Percentiles rank a stretch among this genome's conserved stretches.
phyloP scores from a whole-genome alignment of 192 early-diverging fungal genomes.

The Gamsiella multidivaricata region DNA sequence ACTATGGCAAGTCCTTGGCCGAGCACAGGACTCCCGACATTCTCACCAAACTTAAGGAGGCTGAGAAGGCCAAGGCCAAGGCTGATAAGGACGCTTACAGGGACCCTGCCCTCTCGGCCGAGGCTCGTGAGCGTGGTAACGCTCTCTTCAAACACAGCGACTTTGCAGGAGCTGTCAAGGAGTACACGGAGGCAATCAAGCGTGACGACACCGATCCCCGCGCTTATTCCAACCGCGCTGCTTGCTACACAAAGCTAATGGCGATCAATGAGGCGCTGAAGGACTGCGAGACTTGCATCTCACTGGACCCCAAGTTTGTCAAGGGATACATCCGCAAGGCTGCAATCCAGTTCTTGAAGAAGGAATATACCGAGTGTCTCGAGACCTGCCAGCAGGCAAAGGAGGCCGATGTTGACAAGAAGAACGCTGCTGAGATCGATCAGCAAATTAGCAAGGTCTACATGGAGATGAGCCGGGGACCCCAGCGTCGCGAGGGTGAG shows the following conservation, averaged over 20 bases:
- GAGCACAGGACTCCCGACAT: slow-evolving; percentile 96
- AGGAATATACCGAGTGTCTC: slow-evolving; percentile 87
- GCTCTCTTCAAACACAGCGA: slow-evolving; percentile 90
- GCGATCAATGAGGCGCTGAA: slow-evolving; percentile 93
- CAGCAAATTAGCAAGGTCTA: slow-evolving; percentile 85
- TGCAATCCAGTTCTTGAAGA: slow-evolving; percentile 86
- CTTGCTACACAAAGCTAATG: slow-evolving; percentile 94
- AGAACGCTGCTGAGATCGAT: slow-evolving; percentile 88
- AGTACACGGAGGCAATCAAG: slow-evolving; percentile 97
- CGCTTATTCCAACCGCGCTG: slow-evolving; percentile 96
- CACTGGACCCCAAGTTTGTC: slow-evolving; percentile 87
- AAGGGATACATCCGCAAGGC: slow-evolving; percentile 98
- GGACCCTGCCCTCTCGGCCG: slow-evolving; percentile 83
- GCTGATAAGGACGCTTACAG: slow-evolving; percentile 88
- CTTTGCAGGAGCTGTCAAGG: slow-evolving; percentile 87
- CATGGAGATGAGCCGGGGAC: slow-evolving; percentile 72
- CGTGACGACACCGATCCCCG: slow-evolving; percentile 91
- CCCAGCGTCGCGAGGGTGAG: slow-evolving; percentile 67
- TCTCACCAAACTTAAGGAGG: slow-evolving; percentile 87
- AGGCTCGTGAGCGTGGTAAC: slow-evolving; percentile 95
- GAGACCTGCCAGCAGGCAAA: slow-evolving; percentile 85
- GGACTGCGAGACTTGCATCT: slow-evolving; percentile 92
- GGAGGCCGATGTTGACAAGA: slow-evolving; percentile 83
- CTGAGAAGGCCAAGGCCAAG: slow-evolving; percentile 84
- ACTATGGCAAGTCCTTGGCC: slow-evolving; percentile 90